Conservation (phyloP, 768 basidiomycete genomes). For the Leccinum subtestaceum region DNA sequence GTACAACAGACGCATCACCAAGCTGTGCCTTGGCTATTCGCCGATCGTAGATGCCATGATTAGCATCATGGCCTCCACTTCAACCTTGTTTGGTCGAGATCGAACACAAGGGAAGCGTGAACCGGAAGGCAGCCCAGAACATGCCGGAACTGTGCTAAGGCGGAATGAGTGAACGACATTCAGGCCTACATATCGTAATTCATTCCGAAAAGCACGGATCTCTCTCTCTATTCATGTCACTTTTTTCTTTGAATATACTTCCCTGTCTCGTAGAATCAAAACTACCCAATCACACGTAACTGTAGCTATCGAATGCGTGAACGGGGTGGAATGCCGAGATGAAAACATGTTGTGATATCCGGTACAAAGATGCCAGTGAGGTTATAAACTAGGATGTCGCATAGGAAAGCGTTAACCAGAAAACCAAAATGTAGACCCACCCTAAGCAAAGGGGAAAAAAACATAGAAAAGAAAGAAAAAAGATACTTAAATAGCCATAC, state of each 20-base stretch:
- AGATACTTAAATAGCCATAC: not conserved
- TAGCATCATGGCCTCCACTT: conserved; percentile 11
- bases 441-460: not conserved
- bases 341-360: not conserved
- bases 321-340: not conserved
- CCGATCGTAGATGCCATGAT: conserved; percentile 8
- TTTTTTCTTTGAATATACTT: not conserved
- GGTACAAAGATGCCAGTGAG: not conserved
- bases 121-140: conserved; percentile 13
- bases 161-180: not conserved
- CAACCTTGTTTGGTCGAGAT: conserved; percentile 7
- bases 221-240: not conserved
- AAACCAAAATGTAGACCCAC: not conserved
- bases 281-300: not conserved
- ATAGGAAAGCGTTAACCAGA: not conserved
- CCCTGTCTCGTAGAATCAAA: not conserved
- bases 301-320: too few species aligned
- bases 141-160: not conserved
- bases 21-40: conserved; percentile 17
- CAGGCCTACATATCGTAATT: too few species aligned
- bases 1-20: conserved; percentile 10
- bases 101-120: not conserved
- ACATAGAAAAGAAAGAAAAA: not conserved
- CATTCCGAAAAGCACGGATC: not conserved
- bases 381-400: not conserved